Percentiles rank a stretch among this genome's conserved stretches.
Evolutionary conservation across 768 basidiomycete genomes (phyloP).

Genomic region (Kwoniella bestiolae): DNA sequence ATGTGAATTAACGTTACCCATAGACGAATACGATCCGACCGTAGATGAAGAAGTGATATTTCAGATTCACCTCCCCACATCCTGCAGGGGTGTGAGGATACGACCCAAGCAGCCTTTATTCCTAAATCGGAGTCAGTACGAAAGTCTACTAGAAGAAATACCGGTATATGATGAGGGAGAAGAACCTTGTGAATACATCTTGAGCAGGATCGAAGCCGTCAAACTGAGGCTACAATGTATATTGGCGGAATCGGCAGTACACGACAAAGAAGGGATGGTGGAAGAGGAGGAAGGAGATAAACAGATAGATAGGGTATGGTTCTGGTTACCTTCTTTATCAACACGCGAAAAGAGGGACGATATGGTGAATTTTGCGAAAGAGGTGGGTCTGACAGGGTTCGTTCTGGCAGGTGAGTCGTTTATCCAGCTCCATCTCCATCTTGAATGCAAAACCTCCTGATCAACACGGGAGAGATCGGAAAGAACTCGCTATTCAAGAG

Average conservation of each 20-base stretch:
- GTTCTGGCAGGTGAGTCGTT: slow-evolving; percentile 65
- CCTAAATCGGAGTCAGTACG: slow-evolving; percentile 23
- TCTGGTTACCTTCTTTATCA: slow-evolving; percentile 57
- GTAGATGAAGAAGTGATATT: neutral
- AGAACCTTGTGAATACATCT: slow-evolving; percentile 35
- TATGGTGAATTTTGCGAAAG: slow-evolving; percentile 54
- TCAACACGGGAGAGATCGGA: no score
- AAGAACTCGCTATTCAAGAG: no score
- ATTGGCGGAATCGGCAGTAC: neutral
- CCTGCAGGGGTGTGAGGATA: neutral
- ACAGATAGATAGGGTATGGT: slow-evolving; percentile 55
- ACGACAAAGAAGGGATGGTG: neutral
- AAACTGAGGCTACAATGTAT: neutral
- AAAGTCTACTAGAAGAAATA: slow-evolving; percentile 9
- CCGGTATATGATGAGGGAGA: neutral
- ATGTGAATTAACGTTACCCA: slow-evolving; percentile 3
- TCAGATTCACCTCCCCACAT: neutral
- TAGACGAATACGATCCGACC: slow-evolving; percentile 13
- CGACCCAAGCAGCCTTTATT: slow-evolving; percentile 34
- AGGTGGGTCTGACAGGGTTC: slow-evolving; percentile 57
- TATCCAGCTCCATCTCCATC: no score
- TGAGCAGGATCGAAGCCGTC: slow-evolving; percentile 29
- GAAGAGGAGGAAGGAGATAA: neutral
- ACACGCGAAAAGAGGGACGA: slow-evolving; percentile 58
- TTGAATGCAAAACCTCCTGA: neutral